Base-by-base conservation (phyloP, 805 yeast species). In the Kluyveromyces lactis region DNA sequence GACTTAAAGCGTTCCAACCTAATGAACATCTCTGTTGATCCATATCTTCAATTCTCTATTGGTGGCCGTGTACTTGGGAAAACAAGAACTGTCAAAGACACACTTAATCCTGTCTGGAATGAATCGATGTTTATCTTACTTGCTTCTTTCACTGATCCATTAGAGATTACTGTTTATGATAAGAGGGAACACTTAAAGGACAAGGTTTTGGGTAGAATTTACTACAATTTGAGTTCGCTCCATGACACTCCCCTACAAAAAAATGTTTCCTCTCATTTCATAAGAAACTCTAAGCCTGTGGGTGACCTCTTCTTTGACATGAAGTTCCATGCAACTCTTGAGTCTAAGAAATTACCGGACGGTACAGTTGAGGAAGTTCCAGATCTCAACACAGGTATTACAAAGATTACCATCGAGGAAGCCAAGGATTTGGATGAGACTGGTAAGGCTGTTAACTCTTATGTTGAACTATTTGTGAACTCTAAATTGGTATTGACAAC, bases 341-440 rank as follows among this genome's bases (percentile, higher is more conserved):
- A 65, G 42, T 56, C 64, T 69, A 75, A 63, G 69, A 76, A 42
- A 60, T 68, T 49, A 65, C 74, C 85, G 3, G 95, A 86, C 60
- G 96, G 96, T 37, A 80, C 89, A 2, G 69, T 73, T 39, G 80
- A 78, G 48, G 86, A 94, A 35, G 84, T 94, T 33, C 95, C 95
- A 33, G 96, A 86, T 48, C 75, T 86, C 58, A 90, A 90, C 64
- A 86, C 97, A 12, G 99, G 99, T 71, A 79, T 94, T 51, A 77
- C 81, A 16, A 72, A 79, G 52, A 64, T 61, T 27, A 39, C 46
- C 8, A 39, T 90, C 49, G 81, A 79, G 43, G 61, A 60, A 34
- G 54, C 55, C 18, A 40, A 49, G 27, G 61, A 57, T 31, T 39
- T 61, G 29, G 66, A 63, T 36, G 66, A 61, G 23, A 50, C 49